Evolutionary conservation across 225 moss, liverwort and hornwort species (phyloP), one percentile per base, ranked within the genome.

Genomic region (Polytrichum commune): DNA sequence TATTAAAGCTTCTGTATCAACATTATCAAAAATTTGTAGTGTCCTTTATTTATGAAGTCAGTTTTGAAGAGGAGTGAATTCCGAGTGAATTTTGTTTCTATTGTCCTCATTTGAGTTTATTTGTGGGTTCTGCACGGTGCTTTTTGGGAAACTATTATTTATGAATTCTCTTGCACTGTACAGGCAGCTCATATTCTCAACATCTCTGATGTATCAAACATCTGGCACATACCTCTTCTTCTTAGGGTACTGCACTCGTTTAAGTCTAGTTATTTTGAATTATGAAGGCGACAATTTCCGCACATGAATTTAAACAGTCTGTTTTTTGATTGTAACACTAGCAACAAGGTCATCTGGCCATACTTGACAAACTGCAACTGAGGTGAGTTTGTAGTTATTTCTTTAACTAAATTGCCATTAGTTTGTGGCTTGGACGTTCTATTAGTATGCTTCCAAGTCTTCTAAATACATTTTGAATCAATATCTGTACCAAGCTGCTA

Each of bases 181-280:
- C 87, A 93, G 96, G 89, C 90, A 38, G 80, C 79, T 56, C 87
- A 92, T 77, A 90, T 96, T 62, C 84, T 96, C 9, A 93, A 89
- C 71, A 79, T 96, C 18, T 86, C 78, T 62, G 93, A 96, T 71
- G 96, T 96, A 33, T 86, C 96, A 65, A 97, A 97, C 82, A 97
- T 92, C 60, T 97, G 96, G 93, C 96, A 97, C 55, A 81, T 97
- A 70, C 93, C 93, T 33, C 88, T 90, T 18, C 77, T 97, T 72
- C 90, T 96, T 27, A 73, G 81, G 86, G 96, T 96, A 86, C 72
- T 77, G 54, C 46, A 46, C 64, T 58, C 58, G 1, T 13, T 46
- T n/a, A n/a, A n/a, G 46, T 13, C 4, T 13, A 46, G 46, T 46
- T 46, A 16, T 46, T 46, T 13, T 46, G 16, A 46, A 46, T 0